Percentiles rank a stretch among this genome's conserved stretches.
Evolutionary conservation across 306 rosid genomes (phyloP).

Genomic region (Casuarina equisetifolia): DNA sequence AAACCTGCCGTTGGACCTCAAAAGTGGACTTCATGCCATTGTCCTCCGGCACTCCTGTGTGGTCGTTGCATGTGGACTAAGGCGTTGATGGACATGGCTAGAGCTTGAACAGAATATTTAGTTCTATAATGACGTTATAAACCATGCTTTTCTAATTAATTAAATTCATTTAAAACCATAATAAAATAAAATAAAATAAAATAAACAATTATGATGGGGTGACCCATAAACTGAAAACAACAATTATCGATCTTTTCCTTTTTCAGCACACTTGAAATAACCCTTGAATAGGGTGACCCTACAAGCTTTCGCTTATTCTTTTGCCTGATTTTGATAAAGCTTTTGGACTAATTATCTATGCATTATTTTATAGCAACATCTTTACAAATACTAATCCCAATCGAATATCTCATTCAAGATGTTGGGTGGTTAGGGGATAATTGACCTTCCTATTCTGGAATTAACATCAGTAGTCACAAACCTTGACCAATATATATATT

Average conservation of each 20-base stretch:
- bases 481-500: background rate
- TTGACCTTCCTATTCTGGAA: background rate
- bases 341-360: background rate
- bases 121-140: too few species aligned
- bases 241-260: too few species aligned
- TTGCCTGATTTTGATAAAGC: background rate
- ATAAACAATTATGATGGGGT: too few species aligned
- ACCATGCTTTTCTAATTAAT: too few species aligned
- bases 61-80: slow-evolving; percentile 27
- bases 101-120: too few species aligned
- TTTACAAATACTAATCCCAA: background rate
- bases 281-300: background rate
- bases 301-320: background rate
- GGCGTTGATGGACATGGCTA: background rate
- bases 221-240: too few species aligned
- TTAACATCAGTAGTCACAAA: background rate
- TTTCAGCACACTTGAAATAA: too few species aligned
- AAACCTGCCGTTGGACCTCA: slow-evolving; percentile 37
- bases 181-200: too few species aligned
- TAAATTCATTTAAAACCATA: too few species aligned
- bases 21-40: background rate
- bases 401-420: background rate
- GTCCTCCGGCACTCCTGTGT: slow-evolving; percentile 15
- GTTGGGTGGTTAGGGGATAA: background rate
- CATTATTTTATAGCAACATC: background rate